These are phyloP conservation scores for Saitozyma podzolica DNA, from an alignment of 768 basidiomycete genomes.

Conservation along the genomic window DNA sequence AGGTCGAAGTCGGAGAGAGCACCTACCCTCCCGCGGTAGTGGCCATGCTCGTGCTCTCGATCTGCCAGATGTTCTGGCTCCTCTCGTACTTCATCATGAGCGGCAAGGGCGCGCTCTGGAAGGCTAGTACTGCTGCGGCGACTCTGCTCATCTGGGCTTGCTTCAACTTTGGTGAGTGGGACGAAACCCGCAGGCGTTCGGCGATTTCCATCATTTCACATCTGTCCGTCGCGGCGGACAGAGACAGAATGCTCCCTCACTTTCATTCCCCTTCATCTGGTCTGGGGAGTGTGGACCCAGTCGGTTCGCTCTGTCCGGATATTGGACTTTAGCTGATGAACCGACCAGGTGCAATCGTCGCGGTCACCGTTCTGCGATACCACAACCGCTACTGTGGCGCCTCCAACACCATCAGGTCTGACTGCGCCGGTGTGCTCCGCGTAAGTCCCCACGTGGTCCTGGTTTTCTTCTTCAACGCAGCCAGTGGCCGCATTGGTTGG, in stretches of 20 bases:
- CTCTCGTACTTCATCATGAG: conserved; percentile 13
- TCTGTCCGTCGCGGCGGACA: neutral
- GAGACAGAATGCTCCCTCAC: neutral
- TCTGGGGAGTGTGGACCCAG: neutral
- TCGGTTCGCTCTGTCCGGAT: neutral
- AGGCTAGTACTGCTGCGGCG: conserved; percentile 14
- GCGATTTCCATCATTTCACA: neutral
- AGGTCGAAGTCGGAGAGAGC: conserved; percentile 9
- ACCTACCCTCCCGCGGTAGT: conserved; percentile 19
- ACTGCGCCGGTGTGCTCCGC: conserved; percentile 25
- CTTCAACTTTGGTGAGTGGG: conserved; percentile 10
- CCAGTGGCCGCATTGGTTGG: neutral
- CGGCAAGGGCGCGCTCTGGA: conserved; percentile 13
- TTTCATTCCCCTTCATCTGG: neutral
- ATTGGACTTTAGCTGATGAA: neutral
- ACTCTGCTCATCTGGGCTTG: conserved; percentile 1
- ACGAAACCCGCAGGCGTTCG: neutral
- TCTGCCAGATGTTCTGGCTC: conserved; percentile 17
- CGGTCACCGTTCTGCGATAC: conserved; percentile 16
- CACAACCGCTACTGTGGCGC: conserved; percentile 23
- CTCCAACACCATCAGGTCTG: conserved; percentile 9
- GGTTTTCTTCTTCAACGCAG: neutral
- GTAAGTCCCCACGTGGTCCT: conserved; percentile 11
- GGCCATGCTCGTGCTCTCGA: conserved; percentile 15
- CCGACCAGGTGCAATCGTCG: conserved; percentile 14